These are phyloP conservation scores for Cyclotella cryptica DNA, from an alignment of 108 stramenopile genomes.

Conservation along the genomic window DNA sequence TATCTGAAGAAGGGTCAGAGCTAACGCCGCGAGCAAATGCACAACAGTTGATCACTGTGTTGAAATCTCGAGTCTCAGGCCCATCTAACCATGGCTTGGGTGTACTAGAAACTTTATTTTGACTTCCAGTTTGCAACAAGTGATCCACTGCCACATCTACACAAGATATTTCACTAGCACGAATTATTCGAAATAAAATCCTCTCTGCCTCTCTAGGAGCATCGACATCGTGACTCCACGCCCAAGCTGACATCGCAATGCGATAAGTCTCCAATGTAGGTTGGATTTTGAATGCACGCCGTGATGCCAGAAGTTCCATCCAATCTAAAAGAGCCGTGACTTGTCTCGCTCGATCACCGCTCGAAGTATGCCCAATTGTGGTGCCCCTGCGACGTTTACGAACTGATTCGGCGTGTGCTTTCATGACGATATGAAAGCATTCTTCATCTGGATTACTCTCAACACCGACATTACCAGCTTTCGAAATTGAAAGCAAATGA, in stretches of 20 bases:
- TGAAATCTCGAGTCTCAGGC: constrained; percentile 50
- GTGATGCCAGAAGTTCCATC: constrained; percentile 45
- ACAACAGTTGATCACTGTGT: constrained; percentile 52
- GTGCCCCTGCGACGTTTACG: constrained; percentile 13
- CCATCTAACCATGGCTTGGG: not conserved
- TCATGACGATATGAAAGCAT: constrained; percentile 54
- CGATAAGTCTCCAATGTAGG: constrained; percentile 22
- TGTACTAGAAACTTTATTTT: constrained; percentile 1
- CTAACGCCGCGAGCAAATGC: constrained; percentile 45
- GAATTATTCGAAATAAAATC: constrained; percentile 44
- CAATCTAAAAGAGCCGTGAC: constrained; percentile 41
- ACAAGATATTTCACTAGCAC: constrained; percentile 4
- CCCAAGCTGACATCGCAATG: constrained; percentile 47
- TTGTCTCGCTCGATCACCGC: constrained; percentile 33
- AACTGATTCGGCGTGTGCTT: constrained; percentile 44
- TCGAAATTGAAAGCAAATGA: constrained; percentile 46
- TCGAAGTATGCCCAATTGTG: constrained; percentile 12
- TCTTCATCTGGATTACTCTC: constrained; percentile 47
- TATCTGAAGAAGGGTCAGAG: not conserved
- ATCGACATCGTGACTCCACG: constrained; percentile 50
- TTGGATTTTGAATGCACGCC: constrained; percentile 35
- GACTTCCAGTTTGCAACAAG: not conserved
- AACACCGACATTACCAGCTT: constrained; percentile 40
- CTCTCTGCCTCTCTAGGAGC: constrained; percentile 43
- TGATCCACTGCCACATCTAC: not conserved